Percentiles rank a stretch among this genome's conserved stretches.
Conservation (phyloP, 306 rosid genomes). For the Rosa rugosa region DNA sequence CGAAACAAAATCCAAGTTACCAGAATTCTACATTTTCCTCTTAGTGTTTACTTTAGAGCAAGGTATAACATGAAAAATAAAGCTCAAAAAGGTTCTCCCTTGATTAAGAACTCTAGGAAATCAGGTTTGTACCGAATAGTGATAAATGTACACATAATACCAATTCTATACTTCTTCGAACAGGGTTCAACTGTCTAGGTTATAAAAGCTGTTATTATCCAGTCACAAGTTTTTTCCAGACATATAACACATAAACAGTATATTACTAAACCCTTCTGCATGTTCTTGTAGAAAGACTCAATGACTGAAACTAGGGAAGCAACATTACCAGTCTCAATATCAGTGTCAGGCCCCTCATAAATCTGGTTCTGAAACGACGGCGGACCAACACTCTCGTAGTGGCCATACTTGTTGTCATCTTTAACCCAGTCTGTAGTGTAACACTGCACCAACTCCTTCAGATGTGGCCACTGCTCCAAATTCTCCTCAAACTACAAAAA, state of each 20-base stretch:
- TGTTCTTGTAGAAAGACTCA: neutral
- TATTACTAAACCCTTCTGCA: neutral
- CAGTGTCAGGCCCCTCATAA: constrained; percentile 97
- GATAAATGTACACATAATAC: neutral
- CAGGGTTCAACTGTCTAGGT: neutral
- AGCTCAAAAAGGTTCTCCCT: neutral
- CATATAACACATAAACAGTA: neutral
- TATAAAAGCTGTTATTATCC: neutral
- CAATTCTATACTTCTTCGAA: neutral
- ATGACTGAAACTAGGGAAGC: neutral
- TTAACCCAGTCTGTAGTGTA: constrained; percentile 96
- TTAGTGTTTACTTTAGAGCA: neutral
- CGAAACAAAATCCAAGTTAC: neutral
- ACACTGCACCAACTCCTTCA: constrained; percentile 91
- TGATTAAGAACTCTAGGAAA: neutral
- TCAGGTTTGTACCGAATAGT: neutral
- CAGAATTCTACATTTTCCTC: neutral
- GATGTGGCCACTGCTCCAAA: constrained; percentile 99
- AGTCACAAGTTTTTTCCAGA: neutral
- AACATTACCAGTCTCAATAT: constrained; percentile 81
- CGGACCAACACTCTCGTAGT: constrained; percentile 66
- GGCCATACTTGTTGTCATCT: constrained; percentile 95
- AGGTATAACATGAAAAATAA: neutral
- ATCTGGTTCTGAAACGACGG: constrained; percentile 82
- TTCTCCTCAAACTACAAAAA: constrained; percentile 77